phyloP scores from a whole-genome alignment of 2,329 filamentous ascomycete genomes.

The Colletotrichum tanaceti region DNA sequence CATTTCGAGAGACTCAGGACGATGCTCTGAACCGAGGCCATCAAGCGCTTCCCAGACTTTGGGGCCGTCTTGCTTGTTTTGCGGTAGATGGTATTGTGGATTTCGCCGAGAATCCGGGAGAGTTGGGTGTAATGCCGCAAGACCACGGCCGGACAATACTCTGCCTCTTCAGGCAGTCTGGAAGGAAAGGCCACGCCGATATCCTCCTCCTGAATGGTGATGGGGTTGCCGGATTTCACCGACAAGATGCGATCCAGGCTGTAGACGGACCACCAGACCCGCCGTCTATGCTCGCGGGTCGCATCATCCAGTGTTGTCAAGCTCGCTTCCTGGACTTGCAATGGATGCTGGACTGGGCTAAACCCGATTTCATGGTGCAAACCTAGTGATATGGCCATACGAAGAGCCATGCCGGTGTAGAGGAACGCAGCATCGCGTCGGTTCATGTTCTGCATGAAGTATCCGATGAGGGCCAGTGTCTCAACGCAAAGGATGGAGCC shows the following conservation, averaged over 20 bases:
- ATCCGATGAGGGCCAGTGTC: slow-evolving; percentile 64
- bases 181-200: slow-evolving; percentile 50
- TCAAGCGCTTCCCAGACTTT: slow-evolving; percentile 59
- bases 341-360: not conserved
- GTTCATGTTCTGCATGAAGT: slow-evolving; percentile 69
- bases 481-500: slow-evolving; percentile 66
- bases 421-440: slow-evolving; percentile 65
- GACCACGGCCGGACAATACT: slow-evolving; percentile 47
- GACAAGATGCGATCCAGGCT: slow-evolving; percentile 50
- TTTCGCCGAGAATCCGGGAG: slow-evolving; percentile 46
- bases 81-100: slow-evolving; percentile 58
- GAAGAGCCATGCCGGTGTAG: slow-evolving; percentile 64
- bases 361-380: slow-evolving; percentile 63
- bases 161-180: slow-evolving; percentile 44
- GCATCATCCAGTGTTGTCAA: slow-evolving; percentile 14
- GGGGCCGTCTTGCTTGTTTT: slow-evolving; percentile 50
- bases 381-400: slow-evolving; percentile 68
- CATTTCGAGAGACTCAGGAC: slow-evolving; percentile 61
- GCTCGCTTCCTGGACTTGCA: slow-evolving; percentile 24
- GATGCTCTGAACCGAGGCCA: slow-evolving; percentile 63
- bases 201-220: slow-evolving; percentile 48
- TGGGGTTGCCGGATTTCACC: slow-evolving; percentile 49
- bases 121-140: slow-evolving; percentile 47
- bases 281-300: slow-evolving; percentile 58
- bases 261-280: slow-evolving; percentile 51